Evolutionary conservation across 352 stramenopile genomes (phyloP), one percentile per base, ranked within the genome.

Genomic region (Pythium graminicola): DNA sequence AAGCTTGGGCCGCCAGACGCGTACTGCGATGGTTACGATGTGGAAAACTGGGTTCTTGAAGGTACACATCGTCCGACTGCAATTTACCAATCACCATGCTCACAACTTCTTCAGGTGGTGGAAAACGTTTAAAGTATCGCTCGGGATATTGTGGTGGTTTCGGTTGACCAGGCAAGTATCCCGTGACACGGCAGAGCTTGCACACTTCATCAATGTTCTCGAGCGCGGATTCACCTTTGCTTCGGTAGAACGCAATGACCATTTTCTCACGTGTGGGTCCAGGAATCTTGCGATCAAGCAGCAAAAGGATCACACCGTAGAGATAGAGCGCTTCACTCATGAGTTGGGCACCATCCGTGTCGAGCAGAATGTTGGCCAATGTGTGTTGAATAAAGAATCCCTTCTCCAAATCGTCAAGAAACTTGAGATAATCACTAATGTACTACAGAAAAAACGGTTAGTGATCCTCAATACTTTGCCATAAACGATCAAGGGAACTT

Each of bases 321-420:
- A 98, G 77, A 56, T 96, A 97, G 32, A 97, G 64, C 20, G 89
- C 89, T 56, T 98, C 94, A 58, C 84, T 95, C 70, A 98, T 85
- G 53, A 98, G 82, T 54, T 97, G 92, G 40, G 88, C 87, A 19
- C 94, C 94, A 43, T 97, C 91, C 3, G 76, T 85, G 56, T 98
- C 91, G n/a, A 97, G 69, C 22, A 98, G 60, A 26, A 98, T 95
- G 50, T 90, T 95, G 35, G 97, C 91, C 29, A 97, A 69, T 17
- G 92, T 97, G 67, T 98, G 89, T 56, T 97, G 89, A 61, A 98
- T 97, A 63, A 97, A 98, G 58, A 95, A 98, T 0, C 94, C 94
- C 39, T 86, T 86, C 54, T 92, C 81, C 33, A 98, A 68, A 63
- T 98, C 86, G 52, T 93, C 75, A 28, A 95, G 65, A 62, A 97